Conservation (phyloP, 805 yeast genomes). For the Yamadazyma kitorensis region DNA sequence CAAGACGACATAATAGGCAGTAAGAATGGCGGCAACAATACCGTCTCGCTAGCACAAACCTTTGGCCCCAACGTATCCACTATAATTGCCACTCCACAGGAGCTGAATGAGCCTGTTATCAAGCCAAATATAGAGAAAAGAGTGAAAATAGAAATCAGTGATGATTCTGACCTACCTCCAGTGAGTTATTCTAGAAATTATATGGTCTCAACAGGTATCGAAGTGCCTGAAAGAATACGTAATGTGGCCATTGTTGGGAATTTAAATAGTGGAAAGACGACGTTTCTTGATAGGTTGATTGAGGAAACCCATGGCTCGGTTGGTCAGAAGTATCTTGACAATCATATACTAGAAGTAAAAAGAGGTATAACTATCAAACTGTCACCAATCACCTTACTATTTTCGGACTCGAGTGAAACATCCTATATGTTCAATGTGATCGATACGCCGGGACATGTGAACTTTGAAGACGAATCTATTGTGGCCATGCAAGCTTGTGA, state of each 20-base stretch:
- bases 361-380: constrained; percentile 69
- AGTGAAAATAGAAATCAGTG: constrained; percentile 29
- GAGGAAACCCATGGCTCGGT: constrained; percentile 55
- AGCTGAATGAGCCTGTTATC: constrained; percentile 21
- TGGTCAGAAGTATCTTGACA: constrained; percentile 61
- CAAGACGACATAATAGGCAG: not conserved
- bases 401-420: constrained; percentile 48
- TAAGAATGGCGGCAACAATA: not conserved
- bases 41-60: not conserved
- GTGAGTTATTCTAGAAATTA: constrained; percentile 63
- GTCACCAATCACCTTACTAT: constrained; percentile 58
- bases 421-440: constrained; percentile 61
- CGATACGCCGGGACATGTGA: constrained; percentile 92
- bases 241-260: constrained; percentile 81
- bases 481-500: constrained; percentile 61
- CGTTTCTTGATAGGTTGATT: constrained; percentile 67
- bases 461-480: constrained; percentile 74
- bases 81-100: constrained; percentile 41
- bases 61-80: constrained; percentile 56
- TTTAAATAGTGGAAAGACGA: constrained; percentile 82
- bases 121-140: constrained; percentile 26
- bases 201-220: constrained; percentile 44
- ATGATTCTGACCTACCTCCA: constrained; percentile 24
- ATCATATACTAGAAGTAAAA: constrained; percentile 62
- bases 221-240: constrained; percentile 61